Percentiles rank a stretch among this genome's conserved stretches.
Conservation (phyloP, 148 eudicot genomes). For the Silene latifolia region DNA sequence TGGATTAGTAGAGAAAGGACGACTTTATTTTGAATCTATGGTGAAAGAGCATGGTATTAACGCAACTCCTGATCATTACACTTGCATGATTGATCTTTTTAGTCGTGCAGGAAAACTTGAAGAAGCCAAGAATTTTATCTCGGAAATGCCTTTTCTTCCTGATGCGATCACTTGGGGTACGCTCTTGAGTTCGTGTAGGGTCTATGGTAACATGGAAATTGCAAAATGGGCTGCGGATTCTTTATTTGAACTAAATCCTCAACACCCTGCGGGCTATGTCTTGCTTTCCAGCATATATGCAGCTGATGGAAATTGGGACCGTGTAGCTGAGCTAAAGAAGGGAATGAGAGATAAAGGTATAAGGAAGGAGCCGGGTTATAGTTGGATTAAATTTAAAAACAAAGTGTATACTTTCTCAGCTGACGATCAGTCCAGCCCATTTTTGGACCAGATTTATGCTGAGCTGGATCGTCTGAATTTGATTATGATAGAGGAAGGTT, state of each 20-base stretch:
- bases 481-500: slow-evolving; percentile 75
- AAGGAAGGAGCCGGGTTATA: slow-evolving; percentile 81
- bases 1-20: slow-evolving; percentile 83
- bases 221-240: slow-evolving; percentile 92
- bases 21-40: slow-evolving; percentile 64
- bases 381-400: slow-evolving; percentile 86
- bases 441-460: slow-evolving; percentile 54
- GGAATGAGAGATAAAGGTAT: slow-evolving; percentile 70
- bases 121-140: slow-evolving; percentile 70
- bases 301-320: slow-evolving; percentile 67
- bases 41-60: slow-evolving; percentile 48
- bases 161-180: slow-evolving; percentile 89
- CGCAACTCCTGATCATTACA: slow-evolving; percentile 71
- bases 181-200: slow-evolving; percentile 81
- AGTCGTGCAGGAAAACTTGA: slow-evolving; percentile 77
- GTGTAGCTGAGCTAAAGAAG: slow-evolving; percentile 71
- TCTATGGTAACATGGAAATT: slow-evolving; percentile 60
- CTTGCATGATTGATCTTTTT: slow-evolving; percentile 91
- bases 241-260: slow-evolving; percentile 66
- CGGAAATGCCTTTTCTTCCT: slow-evolving; percentile 70
- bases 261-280: slow-evolving; percentile 78
- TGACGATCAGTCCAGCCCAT: slow-evolving; percentile 77
- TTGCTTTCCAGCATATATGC: slow-evolving; percentile 81
- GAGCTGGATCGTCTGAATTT: slow-evolving; percentile 51
- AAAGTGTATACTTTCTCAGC: slow-evolving; percentile 80